A percentile compares a stretch with the other conserved stretches of the same genome.
Evolutionary conservation across 495 filamentous ascomycete genomes (phyloP).

Genomic region (Beverwykella pulmonaria): DNA sequence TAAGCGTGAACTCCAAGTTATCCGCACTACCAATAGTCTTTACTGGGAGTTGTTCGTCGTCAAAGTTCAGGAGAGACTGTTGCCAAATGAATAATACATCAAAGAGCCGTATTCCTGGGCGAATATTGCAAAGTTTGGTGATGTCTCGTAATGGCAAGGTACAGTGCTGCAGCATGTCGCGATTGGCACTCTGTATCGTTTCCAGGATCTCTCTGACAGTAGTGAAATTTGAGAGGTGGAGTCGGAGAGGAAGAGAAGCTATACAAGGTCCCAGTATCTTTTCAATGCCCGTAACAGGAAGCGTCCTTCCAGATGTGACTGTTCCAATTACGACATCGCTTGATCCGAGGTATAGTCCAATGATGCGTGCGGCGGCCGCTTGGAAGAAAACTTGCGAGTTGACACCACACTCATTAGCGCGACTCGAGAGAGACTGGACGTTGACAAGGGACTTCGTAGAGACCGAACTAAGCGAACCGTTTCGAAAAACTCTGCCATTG

Average conservation of each 20-base stretch:
- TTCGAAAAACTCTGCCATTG: conserved; percentile 37
- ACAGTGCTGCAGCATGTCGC: conserved; percentile 61
- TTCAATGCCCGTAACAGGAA: conserved; percentile 67
- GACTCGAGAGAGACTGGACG: neutral
- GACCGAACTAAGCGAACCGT: neutral
- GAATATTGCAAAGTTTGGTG: conserved; percentile 57
- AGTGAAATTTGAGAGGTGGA: conserved; percentile 51
- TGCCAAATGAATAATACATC: conserved; percentile 79
- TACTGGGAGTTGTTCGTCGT: conserved; percentile 44
- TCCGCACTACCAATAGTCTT: conserved; percentile 60
- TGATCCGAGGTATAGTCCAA: conserved; percentile 61
- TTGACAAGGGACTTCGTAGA: neutral
- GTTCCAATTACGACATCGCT: conserved; percentile 74
- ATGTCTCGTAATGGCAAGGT: conserved; percentile 67
- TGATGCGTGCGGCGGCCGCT: conserved; percentile 66
- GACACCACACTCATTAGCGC: conserved; percentile 27
- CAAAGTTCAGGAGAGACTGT: conserved; percentile 58
- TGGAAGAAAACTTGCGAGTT: conserved; percentile 70
- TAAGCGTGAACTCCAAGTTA: conserved; percentile 70
- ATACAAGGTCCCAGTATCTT: conserved; percentile 74
- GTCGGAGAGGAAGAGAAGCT: conserved; percentile 66
- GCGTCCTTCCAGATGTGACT: conserved; percentile 73
- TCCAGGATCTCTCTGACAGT: conserved; percentile 61
- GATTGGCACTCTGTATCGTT: conserved; percentile 62
- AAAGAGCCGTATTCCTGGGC: conserved; percentile 57